Base-by-base conservation (phyloP, 2,329 filamentous ascomycete species). In the Byssothecium circinans region DNA sequence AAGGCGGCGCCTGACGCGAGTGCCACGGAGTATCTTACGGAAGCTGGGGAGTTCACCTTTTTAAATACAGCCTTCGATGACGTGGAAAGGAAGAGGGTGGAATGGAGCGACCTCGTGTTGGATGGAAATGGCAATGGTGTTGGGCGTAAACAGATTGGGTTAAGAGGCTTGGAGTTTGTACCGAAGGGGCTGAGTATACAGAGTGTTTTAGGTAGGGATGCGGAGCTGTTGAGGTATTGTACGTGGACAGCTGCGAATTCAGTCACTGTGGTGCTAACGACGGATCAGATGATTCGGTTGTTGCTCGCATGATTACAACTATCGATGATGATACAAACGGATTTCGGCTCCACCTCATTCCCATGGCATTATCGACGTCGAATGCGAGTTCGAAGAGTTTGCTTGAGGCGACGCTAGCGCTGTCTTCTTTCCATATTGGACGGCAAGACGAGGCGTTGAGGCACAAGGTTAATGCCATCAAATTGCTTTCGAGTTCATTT, bases 291-390 rank as follows among this genome's bases (percentile, higher is more conserved):
- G 66, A 70, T 34, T 50, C 62, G 17, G 67, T 61, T 39, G 69
- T 78, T 29, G 71, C 75, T 4, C 57, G 64, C 15, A 77, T 79
- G 69, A 74, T 78, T 36, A 78, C 75, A 3, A 78, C 76, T 3
- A 72, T 76, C 37, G 70, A 77, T 43, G 61, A 72, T 47, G 65
- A 69, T 43, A 56, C 56, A 2, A 78, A 78, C 53, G 76, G 76
- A 8, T 79, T 79, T 51, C 73, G 73, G 29, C 66, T 71, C 27
- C 67, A 75, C 47, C 57, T 79, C 4, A 59, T 79, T 1, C 76
- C 75, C 27, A 76, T 78, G 73, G 75, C 75, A 1, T 54, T 79
- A 3, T 61, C 69, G 1, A 61, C 50, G 14, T 53, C 59, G 4
- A 69, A 69, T 23, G 65, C 71, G 14, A 37, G 49, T 23, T 69